Evolutionary conservation across 139 green algal species (phyloP).

Genomic region (Penium margaritaceum): DNA sequence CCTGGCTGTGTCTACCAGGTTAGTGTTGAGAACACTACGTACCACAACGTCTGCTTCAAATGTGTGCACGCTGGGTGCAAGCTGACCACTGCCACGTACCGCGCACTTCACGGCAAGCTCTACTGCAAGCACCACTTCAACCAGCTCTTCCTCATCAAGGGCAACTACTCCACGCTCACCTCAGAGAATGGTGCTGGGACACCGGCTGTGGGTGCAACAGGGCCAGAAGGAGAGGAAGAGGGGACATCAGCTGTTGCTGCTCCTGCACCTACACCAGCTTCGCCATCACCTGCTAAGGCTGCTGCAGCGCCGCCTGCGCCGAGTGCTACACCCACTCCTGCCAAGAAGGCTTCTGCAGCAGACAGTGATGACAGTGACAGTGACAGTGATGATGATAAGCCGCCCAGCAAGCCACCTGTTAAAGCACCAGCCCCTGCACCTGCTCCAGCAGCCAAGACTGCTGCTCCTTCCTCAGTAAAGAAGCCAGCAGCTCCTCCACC

Average conservation of each 20-base stretch:
- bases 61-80: conserved; percentile 13
- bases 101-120: conserved; percentile 12
- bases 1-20: conserved; percentile 8
- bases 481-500: not conserved
- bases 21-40: conserved; percentile 5
- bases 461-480: too few species aligned
- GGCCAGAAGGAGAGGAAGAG: not conserved
- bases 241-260: conserved; percentile 3
- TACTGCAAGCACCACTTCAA: conserved; percentile 33
- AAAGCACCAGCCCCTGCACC: too few species aligned
- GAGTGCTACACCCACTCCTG: too few species aligned
- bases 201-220: not conserved
- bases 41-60: conserved; percentile 24
- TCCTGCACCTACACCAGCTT: too few species aligned
- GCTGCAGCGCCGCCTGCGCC: too few species aligned
- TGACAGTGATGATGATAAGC: too few species aligned
- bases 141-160: conserved; percentile 22
- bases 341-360: too few species aligned
- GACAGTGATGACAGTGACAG: too few species aligned
- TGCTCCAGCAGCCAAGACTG: too few species aligned
- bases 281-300: too few species aligned
- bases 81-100: conserved; percentile 24
- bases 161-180: conserved; percentile 3
- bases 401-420: too few species aligned
- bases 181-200: not conserved